Base-by-base conservation (phyloP, 805 yeast species). In the Teunomyces atbi region DNA sequence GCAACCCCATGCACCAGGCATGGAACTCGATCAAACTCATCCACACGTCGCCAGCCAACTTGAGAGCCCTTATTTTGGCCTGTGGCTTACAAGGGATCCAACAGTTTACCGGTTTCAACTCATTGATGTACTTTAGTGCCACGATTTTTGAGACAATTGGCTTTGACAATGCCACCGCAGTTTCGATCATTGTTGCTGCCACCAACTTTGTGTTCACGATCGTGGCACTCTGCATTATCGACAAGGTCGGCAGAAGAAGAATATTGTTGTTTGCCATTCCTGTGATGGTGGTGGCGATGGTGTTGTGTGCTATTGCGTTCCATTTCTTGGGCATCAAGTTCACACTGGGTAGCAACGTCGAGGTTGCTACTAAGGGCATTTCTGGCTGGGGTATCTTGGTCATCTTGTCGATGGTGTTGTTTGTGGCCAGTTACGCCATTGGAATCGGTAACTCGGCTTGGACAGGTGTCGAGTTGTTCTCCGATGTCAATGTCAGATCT, bases 401-500 rank as follows among this genome's bases (percentile, higher is more conserved):
- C 45, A 85, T 94, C 52, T 76, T 90, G 32, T 83, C 89, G 44
- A 90, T 91, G 88, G 89, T 92, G 52, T 64, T 82, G 34, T 94
- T 75, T 61, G 97, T 91, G 39, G 97, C 96, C 2, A 82, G 85
- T 45, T 92, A 91, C 64, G 96, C 97, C 41, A 73, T 89, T 54
- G 98, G 98, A 55, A 88, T 91, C 55, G 99, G 99, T 69, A 91
- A 92, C 65, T 94, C 89, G 45, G 97, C 98, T 46, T 92, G 99
- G 99, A 96, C 92, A 63, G 97, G 94, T 62, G 86, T 92, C 47
- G 99, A 92, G 68, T 73, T 92, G 60, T 90, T 94, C 71, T 94
- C 97, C 29, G 96, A 91, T 75, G 75, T 72, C 20, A 80, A 83
- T 51, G 97, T 92, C 28, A 82, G 99, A 64, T 96, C 96, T 48